These are phyloP conservation scores for Lepiota brunneoincarnata DNA, from an alignment of 768 basidiomycete species.

Conservation along the genomic window DNA sequence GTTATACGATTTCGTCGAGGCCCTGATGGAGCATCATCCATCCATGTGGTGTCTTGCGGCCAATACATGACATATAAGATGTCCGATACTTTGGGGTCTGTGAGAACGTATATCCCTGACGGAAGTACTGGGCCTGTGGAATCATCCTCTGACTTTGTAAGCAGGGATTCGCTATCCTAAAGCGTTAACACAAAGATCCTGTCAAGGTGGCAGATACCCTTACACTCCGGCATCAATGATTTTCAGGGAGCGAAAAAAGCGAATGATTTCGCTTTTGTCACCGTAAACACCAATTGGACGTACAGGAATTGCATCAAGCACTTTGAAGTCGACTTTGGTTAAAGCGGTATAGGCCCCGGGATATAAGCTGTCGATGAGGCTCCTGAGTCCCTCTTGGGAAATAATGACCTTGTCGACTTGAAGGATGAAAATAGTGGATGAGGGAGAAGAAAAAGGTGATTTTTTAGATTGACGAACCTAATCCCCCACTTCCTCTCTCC, in stretches of 20 bases:
- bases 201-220: no score
- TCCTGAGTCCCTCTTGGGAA: constrained; percentile 43
- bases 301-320: constrained; percentile 42
- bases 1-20: constrained; percentile 52
- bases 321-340: constrained; percentile 55
- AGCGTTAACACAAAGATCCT: no score
- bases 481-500: constrained; percentile 24
- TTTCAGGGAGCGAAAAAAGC: constrained; percentile 35
- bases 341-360: constrained; percentile 53
- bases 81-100: constrained; percentile 14
- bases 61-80: constrained; percentile 53
- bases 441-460: no score
- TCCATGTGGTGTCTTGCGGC: constrained; percentile 61
- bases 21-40: constrained; percentile 42
- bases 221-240: constrained; percentile 29
- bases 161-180: no score
- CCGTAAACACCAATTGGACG: constrained; percentile 60
- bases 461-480: no score
- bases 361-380: constrained; percentile 44
- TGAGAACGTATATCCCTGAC: constrained; percentile 49
- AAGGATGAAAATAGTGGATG: no score
- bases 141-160: constrained; percentile 3
- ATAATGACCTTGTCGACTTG: constrained; percentile 70
- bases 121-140: constrained; percentile 24
- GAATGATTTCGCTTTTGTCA: constrained; percentile 46